These are phyloP conservation scores for Colletotrichum melonis DNA, from an alignment of 2,329 filamentous ascomycete genomes.

Conservation along the genomic window DNA sequence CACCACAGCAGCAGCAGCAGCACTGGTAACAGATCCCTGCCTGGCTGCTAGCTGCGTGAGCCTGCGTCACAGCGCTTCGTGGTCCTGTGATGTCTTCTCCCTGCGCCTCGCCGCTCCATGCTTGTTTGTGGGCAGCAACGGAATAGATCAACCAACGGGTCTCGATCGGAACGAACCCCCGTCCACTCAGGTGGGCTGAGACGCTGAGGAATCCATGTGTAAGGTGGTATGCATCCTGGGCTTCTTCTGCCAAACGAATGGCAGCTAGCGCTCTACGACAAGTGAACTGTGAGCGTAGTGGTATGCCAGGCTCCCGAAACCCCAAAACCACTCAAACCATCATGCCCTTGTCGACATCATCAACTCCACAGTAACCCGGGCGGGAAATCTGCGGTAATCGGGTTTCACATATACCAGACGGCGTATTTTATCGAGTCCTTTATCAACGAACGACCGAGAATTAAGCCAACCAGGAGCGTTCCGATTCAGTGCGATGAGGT, in stretches of 20 bases:
- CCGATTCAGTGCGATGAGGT: neutral
- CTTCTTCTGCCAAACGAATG: neutral
- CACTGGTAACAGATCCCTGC: constrained; percentile 6
- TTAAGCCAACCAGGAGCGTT: neutral
- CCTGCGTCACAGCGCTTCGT: constrained; percentile 29
- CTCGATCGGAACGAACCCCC: constrained; percentile 17
- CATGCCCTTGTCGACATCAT: neutral
- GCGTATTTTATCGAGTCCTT: neutral
- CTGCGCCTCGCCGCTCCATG: constrained; percentile 30
- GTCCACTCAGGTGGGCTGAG: constrained; percentile 14
- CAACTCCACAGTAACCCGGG: constrained; percentile 18
- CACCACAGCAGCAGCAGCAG: neutral
- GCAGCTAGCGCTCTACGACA: neutral
- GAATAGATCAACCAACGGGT: constrained; percentile 28
- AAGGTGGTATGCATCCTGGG: constrained; percentile 16
- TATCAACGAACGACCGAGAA: neutral
- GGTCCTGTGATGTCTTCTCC: constrained; percentile 34
- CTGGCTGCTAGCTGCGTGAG: constrained; percentile 16
- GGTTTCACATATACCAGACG: constrained; percentile 29
- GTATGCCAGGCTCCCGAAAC: constrained; percentile 1
- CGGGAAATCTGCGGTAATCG: constrained; percentile 33
- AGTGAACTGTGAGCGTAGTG: neutral
- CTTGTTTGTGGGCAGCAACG: constrained; percentile 12
- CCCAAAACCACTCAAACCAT: neutral
- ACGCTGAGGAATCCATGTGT: constrained; percentile 29